Base-by-base conservation (phyloP, 2,329 filamentous ascomycete genomes). In the Exophiala phaeomuriformis region DNA sequence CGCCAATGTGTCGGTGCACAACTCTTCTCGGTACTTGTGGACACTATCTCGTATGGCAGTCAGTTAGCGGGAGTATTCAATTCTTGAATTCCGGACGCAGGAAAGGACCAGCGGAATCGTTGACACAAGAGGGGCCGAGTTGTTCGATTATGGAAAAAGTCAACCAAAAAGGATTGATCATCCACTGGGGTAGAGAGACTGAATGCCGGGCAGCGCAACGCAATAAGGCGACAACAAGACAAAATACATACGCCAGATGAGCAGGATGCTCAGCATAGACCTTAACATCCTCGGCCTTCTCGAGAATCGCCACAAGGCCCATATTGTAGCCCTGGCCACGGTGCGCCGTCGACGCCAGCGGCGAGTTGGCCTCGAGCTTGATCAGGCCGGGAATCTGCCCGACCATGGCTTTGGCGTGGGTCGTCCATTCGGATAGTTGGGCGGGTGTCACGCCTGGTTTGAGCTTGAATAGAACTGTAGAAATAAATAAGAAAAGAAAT, bases 261-360 rank as follows among this genome's bases (percentile, higher is more conserved):
- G 71, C 72, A 42, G 72, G 72, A 65, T 75, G 74, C 43, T 63
- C 62, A 2, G 70, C 72, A 65, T 76, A 77, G 6, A 64, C 66
- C 44, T 65, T 63, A 3, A 76, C 58, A 64, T 74, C 65, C 35
- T 71, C 71, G 2, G 67, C 56, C 40, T 69, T 71, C 56, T 75
- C 73, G 59, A 76, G 53, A 4, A 74, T 65, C 3, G 73, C 72
- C n/a, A 76, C 68, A 7, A 76, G 55, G 2, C 69, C 73, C 66
- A 73, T 67, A 61, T 76, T 64, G 52, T 70, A 76, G 1, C 73
- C 74, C 49, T 75, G 68, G 19, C 71, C 68, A 36, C 73, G 66
- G 32, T 70, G 64, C 3, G 72, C 68, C 9, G 69, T 72, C 28
- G 70, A 67, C 0, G 69, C 64, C 19, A 74, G 57, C 3, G 73